A percentile compares a stretch with the other conserved stretches of the same genome.
Evolutionary conservation across 106 monocot genomes (phyloP).

Genomic region (Posidonia australis): DNA sequence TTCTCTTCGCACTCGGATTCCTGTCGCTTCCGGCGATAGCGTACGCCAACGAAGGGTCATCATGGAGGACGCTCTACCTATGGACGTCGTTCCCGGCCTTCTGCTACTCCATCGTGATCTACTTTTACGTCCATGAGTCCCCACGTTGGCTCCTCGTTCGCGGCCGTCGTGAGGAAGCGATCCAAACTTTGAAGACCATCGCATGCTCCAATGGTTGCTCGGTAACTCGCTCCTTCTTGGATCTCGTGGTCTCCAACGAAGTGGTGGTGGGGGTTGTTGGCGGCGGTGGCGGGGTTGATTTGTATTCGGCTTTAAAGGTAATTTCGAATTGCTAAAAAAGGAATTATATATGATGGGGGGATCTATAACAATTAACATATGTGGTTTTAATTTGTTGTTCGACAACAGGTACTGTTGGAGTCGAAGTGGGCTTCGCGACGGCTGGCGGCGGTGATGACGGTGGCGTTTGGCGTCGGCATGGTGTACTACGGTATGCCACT

Average conservation of each 20-base stretch:
- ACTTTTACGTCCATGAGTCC: constrained; percentile 33
- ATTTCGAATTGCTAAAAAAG: too few species aligned
- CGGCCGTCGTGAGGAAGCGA: constrained; percentile 53
- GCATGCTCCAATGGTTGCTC: constrained; percentile 20
- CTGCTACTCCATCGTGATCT: constrained; percentile 29
- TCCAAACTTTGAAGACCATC: constrained; percentile 28
- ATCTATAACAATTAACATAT: too few species aligned
- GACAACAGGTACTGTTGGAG: constrained; percentile 20
- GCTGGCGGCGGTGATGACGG: constrained; percentile 40
- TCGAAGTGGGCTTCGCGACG: constrained; percentile 46
- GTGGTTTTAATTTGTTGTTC: too few species aligned
- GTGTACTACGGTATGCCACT: constrained; percentile 83
- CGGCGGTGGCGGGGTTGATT: not conserved
- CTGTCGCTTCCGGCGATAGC: constrained; percentile 48
- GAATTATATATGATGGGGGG: too few species aligned
- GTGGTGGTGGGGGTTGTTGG: too few species aligned
- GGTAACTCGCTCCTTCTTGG: constrained; percentile 24
- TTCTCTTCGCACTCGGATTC: constrained; percentile 61
- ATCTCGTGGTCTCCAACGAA: constrained; percentile 17
- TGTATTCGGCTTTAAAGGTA: constrained; percentile 31
- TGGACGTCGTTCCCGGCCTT: constrained; percentile 43
- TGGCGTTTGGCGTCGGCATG: constrained; percentile 44
- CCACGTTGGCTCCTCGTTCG: constrained; percentile 70
- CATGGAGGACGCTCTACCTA: constrained; percentile 49
- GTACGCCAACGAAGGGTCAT: constrained; percentile 22